phyloP scores from a whole-genome alignment of 495 filamentous ascomycete genomes.

The Hypoxylon subgilvum region DNA sequence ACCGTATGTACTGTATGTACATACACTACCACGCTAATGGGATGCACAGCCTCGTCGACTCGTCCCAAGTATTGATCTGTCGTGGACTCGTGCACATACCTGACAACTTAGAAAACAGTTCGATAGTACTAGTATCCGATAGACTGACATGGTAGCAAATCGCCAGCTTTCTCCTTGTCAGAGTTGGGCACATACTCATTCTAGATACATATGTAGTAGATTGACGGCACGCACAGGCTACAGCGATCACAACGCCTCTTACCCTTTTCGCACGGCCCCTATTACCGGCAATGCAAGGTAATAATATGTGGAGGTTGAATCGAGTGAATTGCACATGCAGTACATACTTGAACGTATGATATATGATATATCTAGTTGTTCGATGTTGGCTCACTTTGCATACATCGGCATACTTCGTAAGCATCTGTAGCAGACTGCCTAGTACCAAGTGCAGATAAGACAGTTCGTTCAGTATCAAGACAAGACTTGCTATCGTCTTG shows the following conservation, averaged over 20 bases:
- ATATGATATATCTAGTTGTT: too few relatives aligned
- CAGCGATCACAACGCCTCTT: constrained; percentile 29
- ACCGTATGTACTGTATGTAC: constrained; percentile 25
- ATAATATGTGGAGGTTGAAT: constrained; percentile 8
- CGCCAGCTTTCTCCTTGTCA: constrained; percentile 18
- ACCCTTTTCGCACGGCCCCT: constrained; percentile 17
- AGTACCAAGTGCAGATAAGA: too few relatives aligned
- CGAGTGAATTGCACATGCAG: constrained; percentile 1
- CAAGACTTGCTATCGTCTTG: too few relatives aligned
- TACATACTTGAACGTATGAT: neutral
- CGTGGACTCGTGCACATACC: constrained; percentile 16
- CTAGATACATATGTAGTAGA: too few relatives aligned
- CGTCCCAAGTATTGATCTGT: constrained; percentile 21
- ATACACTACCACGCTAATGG: constrained; percentile 10
- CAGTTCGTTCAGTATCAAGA: too few relatives aligned
- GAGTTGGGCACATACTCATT: constrained; percentile 30
- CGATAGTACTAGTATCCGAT: constrained; percentile 26
- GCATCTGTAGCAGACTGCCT: too few relatives aligned
- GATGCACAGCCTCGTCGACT: constrained; percentile 37
- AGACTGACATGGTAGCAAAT: too few relatives aligned
- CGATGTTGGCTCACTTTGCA: too few relatives aligned
- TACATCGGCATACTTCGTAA: too few relatives aligned
- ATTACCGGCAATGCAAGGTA: constrained; percentile 17
- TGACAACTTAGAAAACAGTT: constrained; percentile 22
- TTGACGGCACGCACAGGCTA: constrained; percentile 23